phyloP scores from a whole-genome alignment of 257 asterid genomes.

The Linaria vulgaris region DNA sequence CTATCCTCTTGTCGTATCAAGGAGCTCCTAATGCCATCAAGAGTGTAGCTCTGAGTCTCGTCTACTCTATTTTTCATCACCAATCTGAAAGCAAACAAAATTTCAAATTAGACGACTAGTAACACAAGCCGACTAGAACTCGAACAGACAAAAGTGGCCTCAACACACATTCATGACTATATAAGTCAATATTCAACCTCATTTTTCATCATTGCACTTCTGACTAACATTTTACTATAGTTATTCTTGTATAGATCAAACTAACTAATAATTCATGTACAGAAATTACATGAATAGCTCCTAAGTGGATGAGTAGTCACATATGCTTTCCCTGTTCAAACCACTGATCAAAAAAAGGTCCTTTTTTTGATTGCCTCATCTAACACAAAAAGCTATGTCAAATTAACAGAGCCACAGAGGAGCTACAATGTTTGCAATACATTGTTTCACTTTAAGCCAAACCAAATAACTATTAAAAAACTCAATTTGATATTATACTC shows the following conservation, averaged over 20 bases:
- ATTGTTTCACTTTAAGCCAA: no score
- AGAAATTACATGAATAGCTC: not conserved
- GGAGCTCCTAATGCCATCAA: slow-evolving; percentile 81
- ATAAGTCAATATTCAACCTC: no score
- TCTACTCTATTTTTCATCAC: slow-evolving; percentile 63
- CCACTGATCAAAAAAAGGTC: no score
- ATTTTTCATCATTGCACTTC: no score
- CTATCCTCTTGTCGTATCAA: slow-evolving; percentile 92
- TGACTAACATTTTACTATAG: no score
- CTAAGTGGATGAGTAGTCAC: not conserved
- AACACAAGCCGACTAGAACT: no score
- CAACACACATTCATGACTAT: no score
- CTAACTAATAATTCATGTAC: not conserved
- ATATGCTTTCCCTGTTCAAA: not conserved
- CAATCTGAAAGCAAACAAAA: slow-evolving; percentile 41
- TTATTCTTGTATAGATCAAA: no score
- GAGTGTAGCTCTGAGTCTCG: slow-evolving; percentile 74
- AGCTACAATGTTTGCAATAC: not conserved
- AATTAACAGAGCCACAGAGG: no score
- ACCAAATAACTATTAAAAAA: no score
- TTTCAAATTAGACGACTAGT: not conserved
- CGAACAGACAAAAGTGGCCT: no score
- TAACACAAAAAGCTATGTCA: not conserved
- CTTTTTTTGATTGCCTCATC: not conserved
- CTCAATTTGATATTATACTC: no score